phyloP scores from a whole-genome alignment of 2,329 filamentous ascomycete genomes.

The Zalaria sp. region DNA sequence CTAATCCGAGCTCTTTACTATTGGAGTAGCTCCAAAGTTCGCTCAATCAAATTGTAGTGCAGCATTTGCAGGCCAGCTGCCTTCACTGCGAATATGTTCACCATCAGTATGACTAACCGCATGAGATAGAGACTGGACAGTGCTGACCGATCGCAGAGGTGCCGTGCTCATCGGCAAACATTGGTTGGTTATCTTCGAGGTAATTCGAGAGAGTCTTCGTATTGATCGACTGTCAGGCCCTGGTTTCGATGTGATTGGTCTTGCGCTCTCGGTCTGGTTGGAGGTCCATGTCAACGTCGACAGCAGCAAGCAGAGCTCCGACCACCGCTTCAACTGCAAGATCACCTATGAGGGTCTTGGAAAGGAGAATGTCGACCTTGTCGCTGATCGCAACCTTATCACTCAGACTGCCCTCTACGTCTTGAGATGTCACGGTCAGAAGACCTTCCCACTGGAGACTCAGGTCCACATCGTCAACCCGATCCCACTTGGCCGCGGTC shows the following conservation, averaged over 20 bases:
- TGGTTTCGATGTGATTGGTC: conserved; percentile 93
- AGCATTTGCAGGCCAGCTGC: no score
- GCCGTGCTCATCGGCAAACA: conserved; percentile 93
- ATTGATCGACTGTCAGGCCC: conserved; percentile 37
- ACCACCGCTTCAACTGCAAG: conserved; percentile 63
- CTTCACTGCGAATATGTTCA: no score
- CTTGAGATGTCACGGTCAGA: conserved; percentile 77
- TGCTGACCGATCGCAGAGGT: conserved; percentile 29
- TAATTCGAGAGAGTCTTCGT: not conserved
- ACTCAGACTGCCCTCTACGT: conserved; percentile 91
- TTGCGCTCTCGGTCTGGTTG: conserved; percentile 86
- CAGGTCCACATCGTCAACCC: conserved; percentile 92
- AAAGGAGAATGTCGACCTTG: conserved; percentile 64
- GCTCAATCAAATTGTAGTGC: no score
- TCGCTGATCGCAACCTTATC: conserved; percentile 80
- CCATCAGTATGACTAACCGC: no score
- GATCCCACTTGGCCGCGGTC: conserved; percentile 79
- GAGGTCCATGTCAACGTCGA: conserved; percentile 74
- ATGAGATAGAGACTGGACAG: no score
- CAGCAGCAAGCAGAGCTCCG: conserved; percentile 35
- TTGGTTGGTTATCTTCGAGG: conserved; percentile 35
- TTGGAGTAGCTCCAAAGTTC: no score
- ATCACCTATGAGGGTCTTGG: conserved; percentile 83
- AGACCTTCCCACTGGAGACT: conserved; percentile 71
- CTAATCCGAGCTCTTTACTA: no score